Base-by-base conservation (phyloP, 2,329 filamentous ascomycete genomes). In the Colletotrichum zoysiae region DNA sequence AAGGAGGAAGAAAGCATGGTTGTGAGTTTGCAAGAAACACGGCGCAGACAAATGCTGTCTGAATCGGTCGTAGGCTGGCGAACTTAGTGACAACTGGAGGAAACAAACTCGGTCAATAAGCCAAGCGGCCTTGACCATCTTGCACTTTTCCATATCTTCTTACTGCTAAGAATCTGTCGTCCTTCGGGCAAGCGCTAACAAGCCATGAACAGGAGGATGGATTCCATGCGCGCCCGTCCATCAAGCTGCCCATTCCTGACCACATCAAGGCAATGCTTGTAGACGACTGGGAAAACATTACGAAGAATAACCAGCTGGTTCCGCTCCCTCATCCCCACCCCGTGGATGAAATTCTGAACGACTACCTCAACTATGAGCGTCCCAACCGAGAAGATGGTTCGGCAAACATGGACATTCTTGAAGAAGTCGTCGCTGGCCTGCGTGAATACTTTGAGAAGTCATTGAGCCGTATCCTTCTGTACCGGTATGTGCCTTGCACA, bases 241-340 rank as follows among this genome's bases (percentile, higher is more conserved):
- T 99, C 77, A 93, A 94, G 77, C 88, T 99, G 53, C 88, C 91
- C 61, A 91, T 98, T 74, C 95, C 96, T 0, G 96, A 98, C 79
- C 90, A 93, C 75, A 87, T 99, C 75, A 98, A 98, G 84, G 94
- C 93, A 20, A 88, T 97, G 74, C 89, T 99, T 3, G 96, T 99
- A 30, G 96, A 99, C 79, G 96, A 99, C 81, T 99, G 96, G 96
- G 96, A 99, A 82, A 97, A 98, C 77, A 91, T 99, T 73, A 99
- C 96, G 68, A 98, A 98, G 84, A 96, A 97, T 79, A 90, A 94
- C 76, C 93, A 95, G 79, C 90, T 98, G 5, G 94, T 98, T 42
- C 91, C 93, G 1, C 86, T 99, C 20, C 96, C 96, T 0, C 91
- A 94, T 58, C 86, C 87, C 38, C 89, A 92, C 63, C 90, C 95